Base-by-base conservation (phyloP, 2,329 filamentous ascomycete species). In the Diplodia seriata region DNA sequence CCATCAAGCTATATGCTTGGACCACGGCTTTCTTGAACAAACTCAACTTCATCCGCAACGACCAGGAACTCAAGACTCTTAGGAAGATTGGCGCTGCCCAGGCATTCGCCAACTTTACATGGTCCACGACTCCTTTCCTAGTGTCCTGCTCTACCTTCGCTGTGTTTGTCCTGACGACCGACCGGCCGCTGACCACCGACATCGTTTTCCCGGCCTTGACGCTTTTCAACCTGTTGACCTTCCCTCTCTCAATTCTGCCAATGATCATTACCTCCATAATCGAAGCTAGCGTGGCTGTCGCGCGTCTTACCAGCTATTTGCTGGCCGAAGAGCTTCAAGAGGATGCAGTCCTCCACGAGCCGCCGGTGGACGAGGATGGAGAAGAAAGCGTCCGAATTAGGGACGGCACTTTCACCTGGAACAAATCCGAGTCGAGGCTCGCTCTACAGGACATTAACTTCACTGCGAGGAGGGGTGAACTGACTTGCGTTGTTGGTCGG, bases 211-310 rank as follows among this genome's bases (percentile, higher is more conserved):
- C 95, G 8, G 94, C 94, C 7, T 78, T 91, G 76, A 94, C 95
- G 0, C 85, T 99, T 29, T 99, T 99, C 87, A 99, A 99, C 76
- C 85, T 99, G 33, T 86, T 99, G 56, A 96, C 94, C 0, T 99
- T 99, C 81, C 96, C 95, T 1, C 87, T 99, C 66, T 91, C 95
- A 2, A 90, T 99, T 47, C 84, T 99, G 36, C 95, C 95, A 8
- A 98, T 99, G 94, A 94, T 99, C 47, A 98, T 99, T 72, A 97
- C 94, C 0, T 90, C 94, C 7, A 92, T 99, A 70, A 93, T 99
- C 38, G 95, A 99, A 79, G 94, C 95, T 12, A 92, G 89, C n/a
- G 95, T 99, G 67, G 95, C 95, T 29, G 92, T 96, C 26, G 88
- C 87, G 33, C 91, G 95, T 74, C 84, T 99, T 71, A 95, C 93